Evolutionary conservation across 2,329 filamentous ascomycete genomes (phyloP), one percentile per base, ranked within the genome.

Genomic region (Xylariaceae sp.): DNA sequence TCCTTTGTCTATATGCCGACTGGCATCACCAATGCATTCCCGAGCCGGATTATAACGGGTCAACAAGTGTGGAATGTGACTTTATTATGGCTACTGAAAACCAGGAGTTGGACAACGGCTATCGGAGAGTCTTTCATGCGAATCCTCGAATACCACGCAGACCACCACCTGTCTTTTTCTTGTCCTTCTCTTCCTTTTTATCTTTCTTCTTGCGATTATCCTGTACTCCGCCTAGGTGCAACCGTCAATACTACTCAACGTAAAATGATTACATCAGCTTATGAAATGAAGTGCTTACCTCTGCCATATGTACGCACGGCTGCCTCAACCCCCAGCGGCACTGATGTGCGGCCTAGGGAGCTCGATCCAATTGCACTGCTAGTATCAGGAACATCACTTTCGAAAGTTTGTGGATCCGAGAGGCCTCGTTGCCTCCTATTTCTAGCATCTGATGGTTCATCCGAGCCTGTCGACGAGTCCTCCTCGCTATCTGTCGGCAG

Each of bases 221-320:
- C 14, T 52, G 43, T 22, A 37, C 23, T 3, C 39, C 41, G 22
- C 39, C 51, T 52, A 38, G 10, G 21, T 42, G 12, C 21, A 22
- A 48, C 29, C 44, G 38, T 36, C 32, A 47, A 14, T 33, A 23
- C 6, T 10, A 20, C 22, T 40, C 22, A n/a, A 22, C 1, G 16
- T 22, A 22, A 33, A 14, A 40, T 19, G 6, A 14, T 27, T 12
- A 6, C 16, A 14, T 6, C 6, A 33, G 20, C 71, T 73, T 44
- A 4, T 22, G 29, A 32, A 25, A 35, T 25, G 22, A 22, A 49
- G 32, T 25, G 64, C 65, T 67, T 63, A 71, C 74, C 69, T 66
- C 71, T 65, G 27, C 74, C 69, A 53, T 73, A n/a, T 69, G 47
- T 70, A 70, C 39, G n/a, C n/a, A n/a, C n/a, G n/a, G n/a, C n/a